Conservation (phyloP, 2,329 filamentous ascomycete genomes). For the Talaromyces sp. region DNA sequence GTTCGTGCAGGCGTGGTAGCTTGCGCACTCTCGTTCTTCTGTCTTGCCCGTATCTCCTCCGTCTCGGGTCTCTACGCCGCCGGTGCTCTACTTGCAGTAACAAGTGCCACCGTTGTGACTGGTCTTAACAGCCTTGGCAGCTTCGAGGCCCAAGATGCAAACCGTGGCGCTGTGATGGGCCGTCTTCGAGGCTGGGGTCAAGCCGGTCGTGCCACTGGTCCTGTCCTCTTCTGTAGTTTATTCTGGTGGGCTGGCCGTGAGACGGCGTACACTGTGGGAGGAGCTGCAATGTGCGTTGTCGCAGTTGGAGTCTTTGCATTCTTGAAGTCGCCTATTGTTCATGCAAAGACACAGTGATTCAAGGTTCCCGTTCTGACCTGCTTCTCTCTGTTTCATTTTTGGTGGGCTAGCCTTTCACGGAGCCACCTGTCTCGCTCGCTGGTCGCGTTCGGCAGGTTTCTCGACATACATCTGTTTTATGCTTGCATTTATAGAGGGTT, state of each 20-base stretch:
- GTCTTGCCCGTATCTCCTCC: conserved; percentile 71
- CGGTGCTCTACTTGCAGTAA: conserved; percentile 81
- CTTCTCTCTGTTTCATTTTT: background rate
- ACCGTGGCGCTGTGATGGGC: conserved; percentile 84
- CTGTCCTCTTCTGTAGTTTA: conserved; percentile 86
- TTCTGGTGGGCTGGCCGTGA: conserved; percentile 98
- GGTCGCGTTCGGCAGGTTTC: background rate
- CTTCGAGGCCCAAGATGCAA: conserved; percentile 78
- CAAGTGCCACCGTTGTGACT: conserved; percentile 92
- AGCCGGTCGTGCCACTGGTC: conserved; percentile 82
- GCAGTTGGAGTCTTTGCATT: conserved; percentile 69
- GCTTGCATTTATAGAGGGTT: background rate
- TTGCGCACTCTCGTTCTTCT: conserved; percentile 76
- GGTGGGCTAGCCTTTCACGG: background rate
- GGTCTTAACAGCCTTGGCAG: conserved; percentile 89
- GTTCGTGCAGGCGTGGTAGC: conserved; percentile 78
- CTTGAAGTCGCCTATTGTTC: conserved; percentile 63
- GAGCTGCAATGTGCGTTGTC: conserved; percentile 77
- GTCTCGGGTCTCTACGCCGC: conserved; percentile 76
- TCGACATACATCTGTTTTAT: background rate
- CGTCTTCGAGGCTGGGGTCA: conserved; percentile 81
- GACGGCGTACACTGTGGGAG: conserved; percentile 79
- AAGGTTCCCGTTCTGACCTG: background rate
- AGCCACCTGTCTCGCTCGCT: background rate
- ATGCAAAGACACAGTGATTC: conserved; percentile 12